Conservation (phyloP, 495 filamentous ascomycete species). For the Lasiosphaeria ovina region DNA sequence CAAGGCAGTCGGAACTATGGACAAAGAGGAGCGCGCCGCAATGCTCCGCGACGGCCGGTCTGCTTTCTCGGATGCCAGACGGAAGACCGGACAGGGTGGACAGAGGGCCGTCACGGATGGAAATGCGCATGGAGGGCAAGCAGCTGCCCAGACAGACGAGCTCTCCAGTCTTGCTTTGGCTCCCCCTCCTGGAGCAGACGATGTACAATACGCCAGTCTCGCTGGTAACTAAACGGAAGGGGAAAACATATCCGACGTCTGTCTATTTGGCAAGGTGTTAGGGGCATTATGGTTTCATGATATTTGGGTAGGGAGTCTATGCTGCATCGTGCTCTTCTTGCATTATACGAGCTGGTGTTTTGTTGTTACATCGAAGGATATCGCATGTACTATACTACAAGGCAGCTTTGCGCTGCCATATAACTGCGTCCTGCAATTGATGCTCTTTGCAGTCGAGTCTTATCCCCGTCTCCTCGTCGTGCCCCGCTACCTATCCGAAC, state of each 20-base stretch:
- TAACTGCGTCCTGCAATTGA: background rate
- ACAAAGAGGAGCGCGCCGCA: conserved; percentile 71
- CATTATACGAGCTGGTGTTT: conserved; percentile 18
- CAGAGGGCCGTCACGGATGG: conserved; percentile 36
- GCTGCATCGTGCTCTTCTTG: conserved; percentile 10
- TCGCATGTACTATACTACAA: conserved; percentile 32
- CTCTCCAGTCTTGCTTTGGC: conserved; percentile 58
- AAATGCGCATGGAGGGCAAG: conserved; percentile 17
- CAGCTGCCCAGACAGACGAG: conserved; percentile 37
- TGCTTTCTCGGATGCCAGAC: conserved; percentile 44
- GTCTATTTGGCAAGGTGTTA: conserved; percentile 45
- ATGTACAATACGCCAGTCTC: conserved; percentile 82
- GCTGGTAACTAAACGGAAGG: conserved; percentile 62
- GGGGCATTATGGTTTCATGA: conserved; percentile 34
- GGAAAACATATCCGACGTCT: conserved; percentile 30
- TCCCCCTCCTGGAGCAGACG: conserved; percentile 77
- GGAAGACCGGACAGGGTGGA: conserved; percentile 31
- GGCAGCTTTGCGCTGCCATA: conserved; percentile 21
- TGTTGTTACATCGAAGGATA: conserved; percentile 32
- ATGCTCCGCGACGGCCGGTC: conserved; percentile 71
- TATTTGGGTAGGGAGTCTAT: conserved; percentile 20
- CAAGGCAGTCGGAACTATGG: conserved; percentile 84
- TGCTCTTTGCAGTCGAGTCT: background rate
- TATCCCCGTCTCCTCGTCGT: background rate
- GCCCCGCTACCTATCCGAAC: conserved; percentile 33